phyloP scores from a whole-genome alignment of 2,329 filamentous ascomycete genomes.

The Aspergillus latus region DNA sequence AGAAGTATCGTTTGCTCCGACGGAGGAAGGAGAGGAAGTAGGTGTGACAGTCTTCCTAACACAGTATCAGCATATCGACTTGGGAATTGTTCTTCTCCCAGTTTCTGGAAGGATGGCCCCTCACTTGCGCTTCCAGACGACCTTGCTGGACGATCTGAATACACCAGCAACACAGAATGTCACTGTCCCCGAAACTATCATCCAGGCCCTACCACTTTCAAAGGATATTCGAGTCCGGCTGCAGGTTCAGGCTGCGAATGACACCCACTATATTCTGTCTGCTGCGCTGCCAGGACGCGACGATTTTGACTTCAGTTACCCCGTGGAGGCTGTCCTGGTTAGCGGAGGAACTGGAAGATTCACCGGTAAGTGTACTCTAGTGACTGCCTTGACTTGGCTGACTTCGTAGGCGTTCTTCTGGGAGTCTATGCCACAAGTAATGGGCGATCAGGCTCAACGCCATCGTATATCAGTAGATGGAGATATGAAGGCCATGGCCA shows the following conservation, averaged over 20 bases:
- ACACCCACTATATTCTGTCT: slow-evolving; percentile 7
- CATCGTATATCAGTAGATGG: slow-evolving; percentile 7
- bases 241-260: slow-evolving; percentile 3
- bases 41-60: slow-evolving; percentile 22
- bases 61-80: slow-evolving; percentile 24
- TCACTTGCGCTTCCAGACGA: slow-evolving; percentile 7
- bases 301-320: background rate
- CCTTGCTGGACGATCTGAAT: slow-evolving; percentile 8
- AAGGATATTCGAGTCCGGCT: background rate
- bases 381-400: background rate
- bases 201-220: background rate
- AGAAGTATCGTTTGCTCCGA: slow-evolving; percentile 15
- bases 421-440: slow-evolving; percentile 8
- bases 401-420: slow-evolving; percentile 2
- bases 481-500: slow-evolving; percentile 4
- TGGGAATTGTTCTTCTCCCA: slow-evolving; percentile 16
- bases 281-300: background rate
- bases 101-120: background rate
- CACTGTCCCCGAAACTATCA: background rate
- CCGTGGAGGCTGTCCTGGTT: slow-evolving; percentile 1
- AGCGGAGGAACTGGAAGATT: slow-evolving; percentile 14
- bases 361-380: slow-evolving; percentile 7
- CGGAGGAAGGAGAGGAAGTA: slow-evolving; percentile 16
- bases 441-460: background rate
- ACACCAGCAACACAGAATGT: slow-evolving; percentile 1